Evolutionary conservation across 345 rosid genomes (phyloP).

Genomic region (Eucalyptus caleyi): DNA sequence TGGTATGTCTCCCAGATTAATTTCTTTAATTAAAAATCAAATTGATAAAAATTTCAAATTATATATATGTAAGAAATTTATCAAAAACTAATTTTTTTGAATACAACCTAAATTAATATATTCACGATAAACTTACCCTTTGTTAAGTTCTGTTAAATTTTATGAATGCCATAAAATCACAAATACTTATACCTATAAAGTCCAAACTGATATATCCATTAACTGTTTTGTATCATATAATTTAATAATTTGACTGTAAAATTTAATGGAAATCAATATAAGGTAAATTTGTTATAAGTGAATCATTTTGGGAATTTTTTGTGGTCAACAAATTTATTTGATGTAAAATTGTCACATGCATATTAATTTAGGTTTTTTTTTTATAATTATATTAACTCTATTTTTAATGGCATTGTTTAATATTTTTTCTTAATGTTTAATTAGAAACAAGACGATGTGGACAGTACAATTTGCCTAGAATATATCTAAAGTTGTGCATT

Average conservation of each 20-base stretch:
- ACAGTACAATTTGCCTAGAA: neutral
- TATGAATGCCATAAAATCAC: accelerated
- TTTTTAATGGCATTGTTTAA: neutral
- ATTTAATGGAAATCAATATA: accelerated
- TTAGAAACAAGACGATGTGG: neutral
- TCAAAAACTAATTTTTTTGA: accelerated
- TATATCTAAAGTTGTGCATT: neutral
- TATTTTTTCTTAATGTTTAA: neutral
- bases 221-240: accelerated
- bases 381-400: too few species aligned
- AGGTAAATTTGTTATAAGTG: accelerated
- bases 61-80: accelerated
- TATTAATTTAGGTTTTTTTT: too few species aligned
- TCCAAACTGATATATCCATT: accelerated
- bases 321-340: too few species aligned
- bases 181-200: too few species aligned
- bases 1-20: accelerated
- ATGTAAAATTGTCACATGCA: too few species aligned
- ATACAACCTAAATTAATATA: accelerated
- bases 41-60: too few species aligned
- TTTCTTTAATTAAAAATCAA: too few species aligned
- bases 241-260: accelerated
- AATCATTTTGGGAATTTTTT: too few species aligned
- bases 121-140: accelerated
- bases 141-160: accelerated